Percentiles rank a stretch among this genome's conserved stretches.
Conservation (phyloP, 2,329 filamentous ascomycete species). For the Ilyonectria sp. region DNA sequence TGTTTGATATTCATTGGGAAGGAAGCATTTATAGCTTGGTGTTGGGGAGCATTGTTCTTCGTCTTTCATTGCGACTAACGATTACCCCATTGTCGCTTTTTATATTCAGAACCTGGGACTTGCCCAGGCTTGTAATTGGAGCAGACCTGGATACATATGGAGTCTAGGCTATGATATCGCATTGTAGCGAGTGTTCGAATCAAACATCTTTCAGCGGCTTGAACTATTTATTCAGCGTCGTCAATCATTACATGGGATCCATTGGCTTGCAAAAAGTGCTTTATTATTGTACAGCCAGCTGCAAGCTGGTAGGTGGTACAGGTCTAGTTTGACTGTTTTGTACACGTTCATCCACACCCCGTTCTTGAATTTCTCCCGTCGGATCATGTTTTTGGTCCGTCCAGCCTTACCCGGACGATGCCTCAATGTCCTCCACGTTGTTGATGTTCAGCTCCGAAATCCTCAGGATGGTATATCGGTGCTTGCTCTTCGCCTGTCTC, state of each 20-base stretch:
- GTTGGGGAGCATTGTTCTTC: constrained; percentile 50
- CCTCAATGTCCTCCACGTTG: constrained; percentile 58
- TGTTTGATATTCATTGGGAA: constrained; percentile 44
- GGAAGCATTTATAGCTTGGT: constrained; percentile 50
- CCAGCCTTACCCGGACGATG: constrained; percentile 27
- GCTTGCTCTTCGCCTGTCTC: constrained; percentile 89
- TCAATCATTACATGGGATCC: not conserved
- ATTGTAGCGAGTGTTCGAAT: constrained; percentile 37
- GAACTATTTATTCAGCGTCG: constrained; percentile 6
- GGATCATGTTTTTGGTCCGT: constrained; percentile 22
- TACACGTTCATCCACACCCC: constrained; percentile 40
- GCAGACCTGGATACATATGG: constrained; percentile 38
- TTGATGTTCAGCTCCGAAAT: constrained; percentile 85
- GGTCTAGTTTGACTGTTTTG: constrained; percentile 44
- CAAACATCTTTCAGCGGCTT: constrained; percentile 41
- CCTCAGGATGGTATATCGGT: constrained; percentile 87
- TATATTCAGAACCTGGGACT: constrained; percentile 35
- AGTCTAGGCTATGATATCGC: constrained; percentile 34
- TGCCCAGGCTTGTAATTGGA: constrained; percentile 33
- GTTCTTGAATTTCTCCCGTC: constrained; percentile 26
- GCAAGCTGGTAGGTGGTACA: constrained; percentile 48
- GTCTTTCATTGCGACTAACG: constrained; percentile 44
- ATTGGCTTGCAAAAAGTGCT: constrained; percentile 37
- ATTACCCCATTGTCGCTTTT: constrained; percentile 35
- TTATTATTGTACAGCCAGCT: constrained; percentile 51